Percentiles rank a stretch among this genome's conserved stretches.
These are phyloP conservation scores for Ulota crispa DNA, from an alignment of 225 moss, liverwort and hornwort genomes.

Conservation along the genomic window DNA sequence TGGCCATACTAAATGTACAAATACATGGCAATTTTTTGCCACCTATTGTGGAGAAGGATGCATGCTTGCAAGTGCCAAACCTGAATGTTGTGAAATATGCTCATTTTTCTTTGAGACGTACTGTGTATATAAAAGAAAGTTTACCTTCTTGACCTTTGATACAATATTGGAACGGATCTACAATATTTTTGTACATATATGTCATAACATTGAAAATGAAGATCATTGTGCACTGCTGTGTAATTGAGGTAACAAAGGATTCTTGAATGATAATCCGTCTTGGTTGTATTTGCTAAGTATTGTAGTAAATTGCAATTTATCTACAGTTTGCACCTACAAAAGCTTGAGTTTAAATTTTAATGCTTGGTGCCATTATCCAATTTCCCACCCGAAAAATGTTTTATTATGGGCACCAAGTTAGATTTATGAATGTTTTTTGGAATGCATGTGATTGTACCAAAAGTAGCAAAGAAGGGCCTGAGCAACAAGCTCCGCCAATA, in stretches of 20 bases:
- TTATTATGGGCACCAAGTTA: no score
- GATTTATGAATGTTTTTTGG: no score
- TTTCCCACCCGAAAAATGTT: neutral
- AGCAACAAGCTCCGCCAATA: no score
- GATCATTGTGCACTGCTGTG: neutral
- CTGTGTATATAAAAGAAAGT: neutral
- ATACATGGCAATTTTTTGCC: no score
- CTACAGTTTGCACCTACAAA: neutral
- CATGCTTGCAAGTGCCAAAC: no score
- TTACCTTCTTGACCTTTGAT: neutral
- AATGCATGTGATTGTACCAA: no score
- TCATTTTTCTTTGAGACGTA: neutral
- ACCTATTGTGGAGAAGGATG: no score
- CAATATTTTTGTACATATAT: neutral
- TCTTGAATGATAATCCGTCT: neutral
- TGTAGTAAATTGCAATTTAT: neutral
- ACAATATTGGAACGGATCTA: neutral
- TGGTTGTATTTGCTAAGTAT: neutral
- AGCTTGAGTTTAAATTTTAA: neutral
- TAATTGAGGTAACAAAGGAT: neutral
- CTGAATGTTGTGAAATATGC: no score
- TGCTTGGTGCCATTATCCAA: neutral
- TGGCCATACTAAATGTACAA: no score
- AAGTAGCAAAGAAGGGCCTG: no score
- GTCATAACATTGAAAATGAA: neutral